Base-by-base conservation (phyloP, 352 stramenopile genomes). In the Aphanomyces astaci region DNA sequence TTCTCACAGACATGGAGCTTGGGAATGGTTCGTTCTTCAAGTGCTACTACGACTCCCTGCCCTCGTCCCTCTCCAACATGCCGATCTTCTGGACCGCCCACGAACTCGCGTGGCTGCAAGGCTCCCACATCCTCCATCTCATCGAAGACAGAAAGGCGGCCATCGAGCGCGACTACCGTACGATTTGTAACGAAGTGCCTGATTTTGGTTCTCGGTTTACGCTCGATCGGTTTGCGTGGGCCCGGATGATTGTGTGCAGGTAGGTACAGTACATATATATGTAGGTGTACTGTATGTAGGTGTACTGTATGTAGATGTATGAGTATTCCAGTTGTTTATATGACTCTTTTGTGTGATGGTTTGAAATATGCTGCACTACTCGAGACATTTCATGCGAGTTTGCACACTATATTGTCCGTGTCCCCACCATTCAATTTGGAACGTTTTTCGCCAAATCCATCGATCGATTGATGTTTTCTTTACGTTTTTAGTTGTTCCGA, bases 81-180 rank as follows among this genome's bases (percentile, higher is more conserved):
- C 97, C 97, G 32, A 98, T 99, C 59, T 99, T 99, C 74, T 99
- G 97, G 96, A 92, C 79, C 13, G 84, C 97, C 2, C 75, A 98
- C n/a, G 95, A 98, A 73, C 87, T 98, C 7, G 70, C 66, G 25
- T 96, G 86, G 86, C 88, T 98, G 40, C 82, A 96, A 66, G 94
- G 89, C 46, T 96, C 86, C 62, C 96, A 95, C 75, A 89, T 98
- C 49, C 80, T 97, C 51, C 78, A 95, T 70, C 88, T 98, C 74
- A 98, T 99, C 73, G 80, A 90, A 43, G 97, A 99, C 66, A 86
- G 97, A 59, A 95, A 96, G 71, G 81, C 86, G 3, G 97, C 96
- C 10, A 99, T 99, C 65, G 82, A 88, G 9, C 92, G 96, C 71
- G 97, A 99, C 81, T 99, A 99, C 77, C 79, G 96, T 51, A 76